phyloP scores from a whole-genome alignment of 371 early-diverging fungal genomes.

The Mortierella sp. region DNA sequence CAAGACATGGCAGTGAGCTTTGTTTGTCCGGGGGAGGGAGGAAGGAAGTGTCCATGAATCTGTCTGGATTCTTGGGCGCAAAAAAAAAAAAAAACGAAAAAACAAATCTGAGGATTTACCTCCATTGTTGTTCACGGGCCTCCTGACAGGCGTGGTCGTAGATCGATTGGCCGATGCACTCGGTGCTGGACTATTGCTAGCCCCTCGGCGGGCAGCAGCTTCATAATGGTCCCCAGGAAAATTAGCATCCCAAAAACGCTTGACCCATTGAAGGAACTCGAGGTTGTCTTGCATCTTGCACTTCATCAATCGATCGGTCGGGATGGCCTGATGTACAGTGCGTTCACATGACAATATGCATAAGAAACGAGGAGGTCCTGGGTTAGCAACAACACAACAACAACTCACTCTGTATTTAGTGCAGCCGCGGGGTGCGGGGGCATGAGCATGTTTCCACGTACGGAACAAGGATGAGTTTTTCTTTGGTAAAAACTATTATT shows the following conservation, averaged over 20 bases:
- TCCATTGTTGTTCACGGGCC: conserved; percentile 26
- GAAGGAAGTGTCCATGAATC: neutral
- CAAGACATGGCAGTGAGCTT: neutral
- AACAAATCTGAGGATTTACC: no score
- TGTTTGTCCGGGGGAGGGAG: no score
- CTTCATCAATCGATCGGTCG: conserved; percentile 88
- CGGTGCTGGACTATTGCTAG: conserved; percentile 9
- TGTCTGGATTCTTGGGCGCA: no score
- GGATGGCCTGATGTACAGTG: conserved; percentile 70
- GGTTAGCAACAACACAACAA: no score
- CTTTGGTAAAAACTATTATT: no score
- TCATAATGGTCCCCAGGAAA: conserved; percentile 89
- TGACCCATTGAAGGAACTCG: conserved; percentile 96
- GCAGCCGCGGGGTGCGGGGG: no score
- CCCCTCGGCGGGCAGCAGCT: conserved; percentile 82
- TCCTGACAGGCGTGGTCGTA: conserved; percentile 16
- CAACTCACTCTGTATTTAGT: no score
- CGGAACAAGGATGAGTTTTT: neutral
- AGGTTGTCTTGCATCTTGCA: conserved; percentile 97
- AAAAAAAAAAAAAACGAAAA: no score
- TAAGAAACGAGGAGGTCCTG: no score
- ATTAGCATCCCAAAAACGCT: conserved; percentile 87
- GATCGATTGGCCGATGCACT: conserved; percentile 24
- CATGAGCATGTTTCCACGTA: neutral
- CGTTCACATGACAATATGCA: neutral